Evolutionary conservation across 192 early-diverging fungal species (phyloP).

Genomic region (Borealophlyctis nickersoniae): DNA sequence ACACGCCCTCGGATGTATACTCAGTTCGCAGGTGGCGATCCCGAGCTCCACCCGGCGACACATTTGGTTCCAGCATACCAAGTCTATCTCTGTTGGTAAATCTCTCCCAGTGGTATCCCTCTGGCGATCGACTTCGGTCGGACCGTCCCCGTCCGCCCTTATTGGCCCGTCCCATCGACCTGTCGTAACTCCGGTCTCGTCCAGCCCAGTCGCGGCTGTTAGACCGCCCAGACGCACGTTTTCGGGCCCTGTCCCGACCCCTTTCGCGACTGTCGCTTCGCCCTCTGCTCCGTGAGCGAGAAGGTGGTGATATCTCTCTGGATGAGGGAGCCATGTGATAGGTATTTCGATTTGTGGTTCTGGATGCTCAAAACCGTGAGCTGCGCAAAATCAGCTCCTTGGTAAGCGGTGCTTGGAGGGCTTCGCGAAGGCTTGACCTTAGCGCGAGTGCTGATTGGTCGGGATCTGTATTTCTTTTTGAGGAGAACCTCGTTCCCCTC

Average conservation of each 20-base stretch:
- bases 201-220: neutral
- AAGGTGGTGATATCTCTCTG: neutral
- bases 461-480: too few species aligned
- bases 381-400: too few species aligned
- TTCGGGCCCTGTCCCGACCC: neutral
- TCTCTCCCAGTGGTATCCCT: neutral
- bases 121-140: neutral
- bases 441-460: too few species aligned
- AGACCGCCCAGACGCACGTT: neutral
- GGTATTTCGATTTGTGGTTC: too few species aligned
- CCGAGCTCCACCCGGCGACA: neutral
- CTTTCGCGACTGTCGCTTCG: neutral
- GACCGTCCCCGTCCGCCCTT: neutral
- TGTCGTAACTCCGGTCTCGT: neutral
- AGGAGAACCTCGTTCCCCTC: too few species aligned
- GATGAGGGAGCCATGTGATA: too few species aligned
- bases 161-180: neutral
- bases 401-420: too few species aligned
- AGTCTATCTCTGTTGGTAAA: neutral
- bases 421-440: too few species aligned
- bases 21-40: neutral
- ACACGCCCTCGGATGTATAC: neutral
- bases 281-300: neutral
- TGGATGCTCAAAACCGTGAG: too few species aligned
- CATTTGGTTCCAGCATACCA: neutral